phyloP scores from a whole-genome alignment of 2,329 filamentous ascomycete genomes.

The Arthrobotrys sinensis region DNA sequence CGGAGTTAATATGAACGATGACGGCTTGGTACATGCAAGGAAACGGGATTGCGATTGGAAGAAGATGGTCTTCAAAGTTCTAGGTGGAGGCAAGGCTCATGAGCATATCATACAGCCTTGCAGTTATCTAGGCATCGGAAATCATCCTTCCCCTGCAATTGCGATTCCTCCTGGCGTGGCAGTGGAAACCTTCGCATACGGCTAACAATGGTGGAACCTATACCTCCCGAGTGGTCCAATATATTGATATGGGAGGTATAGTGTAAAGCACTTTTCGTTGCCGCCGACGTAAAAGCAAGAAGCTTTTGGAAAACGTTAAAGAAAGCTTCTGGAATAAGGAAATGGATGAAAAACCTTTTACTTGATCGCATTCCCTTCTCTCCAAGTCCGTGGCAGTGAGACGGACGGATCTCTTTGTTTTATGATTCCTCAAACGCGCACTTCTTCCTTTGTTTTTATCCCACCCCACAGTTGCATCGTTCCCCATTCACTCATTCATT shows the following conservation, averaged over 20 bases:
- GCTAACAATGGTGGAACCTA: slow-evolving; percentile 62
- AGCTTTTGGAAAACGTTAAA: slow-evolving; percentile 13
- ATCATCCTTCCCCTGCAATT: slow-evolving; percentile 15
- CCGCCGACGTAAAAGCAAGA: slow-evolving; percentile 36
- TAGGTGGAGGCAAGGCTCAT: slow-evolving; percentile 1
- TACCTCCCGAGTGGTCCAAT: slow-evolving; percentile 19
- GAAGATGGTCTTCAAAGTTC: not conserved
- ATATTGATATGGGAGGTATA: slow-evolving; percentile 32
- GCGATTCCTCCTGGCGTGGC: slow-evolving; percentile 36
- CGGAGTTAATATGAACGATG: slow-evolving; percentile 37
- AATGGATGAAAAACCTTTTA: slow-evolving; percentile 51
- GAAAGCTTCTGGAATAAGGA: slow-evolving; percentile 36
- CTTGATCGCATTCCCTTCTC: slow-evolving; percentile 52
- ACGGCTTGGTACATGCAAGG: slow-evolving; percentile 12
- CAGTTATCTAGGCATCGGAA: not conserved
- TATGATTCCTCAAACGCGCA: slow-evolving; percentile 57
- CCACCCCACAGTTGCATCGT: not conserved
- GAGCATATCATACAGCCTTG: not conserved
- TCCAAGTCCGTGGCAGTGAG: slow-evolving; percentile 46
- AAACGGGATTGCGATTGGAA: not conserved
- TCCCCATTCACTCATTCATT: not conserved
- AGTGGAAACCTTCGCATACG: slow-evolving; percentile 55
- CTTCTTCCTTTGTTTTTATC: slow-evolving; percentile 5
- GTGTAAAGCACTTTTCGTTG: slow-evolving; percentile 57
- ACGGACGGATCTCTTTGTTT: slow-evolving; percentile 55